Conservation (phyloP, 2,329 filamentous ascomycete species). For the Colletotrichum aenigma region DNA sequence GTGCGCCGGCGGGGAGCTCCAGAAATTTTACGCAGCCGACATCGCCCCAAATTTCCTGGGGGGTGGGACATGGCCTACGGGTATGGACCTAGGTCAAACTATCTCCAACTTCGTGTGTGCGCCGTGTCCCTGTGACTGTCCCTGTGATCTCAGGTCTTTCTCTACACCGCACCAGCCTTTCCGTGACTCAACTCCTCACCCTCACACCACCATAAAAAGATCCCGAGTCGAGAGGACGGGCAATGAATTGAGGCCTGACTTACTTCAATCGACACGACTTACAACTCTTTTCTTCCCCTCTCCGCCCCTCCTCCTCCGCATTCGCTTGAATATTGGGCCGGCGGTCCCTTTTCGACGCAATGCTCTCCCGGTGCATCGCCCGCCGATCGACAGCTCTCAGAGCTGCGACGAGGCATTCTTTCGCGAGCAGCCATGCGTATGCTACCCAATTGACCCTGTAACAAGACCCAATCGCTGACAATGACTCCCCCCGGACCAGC, state of each 20-base stretch:
- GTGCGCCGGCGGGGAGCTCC: conserved; percentile 27
- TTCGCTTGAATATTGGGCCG: neutral
- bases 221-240: neutral
- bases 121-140: conserved; percentile 31
- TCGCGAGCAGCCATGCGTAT: conserved; percentile 24
- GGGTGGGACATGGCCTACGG: neutral
- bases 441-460: neutral
- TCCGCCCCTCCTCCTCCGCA: neutral
- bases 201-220: neutral
- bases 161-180: neutral
- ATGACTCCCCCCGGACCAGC: conserved; percentile 31
- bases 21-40: conserved; percentile 30
- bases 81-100: neutral
- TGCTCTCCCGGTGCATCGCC: conserved; percentile 23
- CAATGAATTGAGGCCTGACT: neutral
- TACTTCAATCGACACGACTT: neutral
- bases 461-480: neutral
- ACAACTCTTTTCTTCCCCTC: neutral
- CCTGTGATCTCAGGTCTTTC: conserved; percentile 29
- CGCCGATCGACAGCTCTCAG: conserved; percentile 26
- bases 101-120: neutral
- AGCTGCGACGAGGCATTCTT: conserved; percentile 23
- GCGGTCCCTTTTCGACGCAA: conserved; percentile 13
- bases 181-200: conserved; percentile 21
- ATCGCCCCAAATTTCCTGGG: conserved; percentile 31